Percentiles rank a stretch among this genome's conserved stretches.
Conservation (phyloP, 2,329 filamentous ascomycete species). For the Phialocephala sp. region DNA sequence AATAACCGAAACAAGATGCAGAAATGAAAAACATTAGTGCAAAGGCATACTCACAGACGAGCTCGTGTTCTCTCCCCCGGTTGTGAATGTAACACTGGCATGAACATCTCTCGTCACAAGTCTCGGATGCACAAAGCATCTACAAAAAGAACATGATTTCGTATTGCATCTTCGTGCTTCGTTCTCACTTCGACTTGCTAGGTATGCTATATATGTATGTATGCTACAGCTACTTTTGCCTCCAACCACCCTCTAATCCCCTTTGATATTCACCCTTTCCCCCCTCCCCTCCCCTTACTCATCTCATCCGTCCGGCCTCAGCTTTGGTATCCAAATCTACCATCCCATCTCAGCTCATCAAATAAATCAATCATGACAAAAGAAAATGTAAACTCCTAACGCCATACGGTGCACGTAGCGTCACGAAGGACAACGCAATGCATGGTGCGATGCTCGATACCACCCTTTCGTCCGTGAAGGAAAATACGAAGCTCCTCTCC, state of each 20-base stretch:
- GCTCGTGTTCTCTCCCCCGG: background rate
- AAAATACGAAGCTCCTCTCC: slow-evolving; percentile 11
- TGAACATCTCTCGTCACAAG: background rate
- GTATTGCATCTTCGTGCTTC: slow-evolving; percentile 8
- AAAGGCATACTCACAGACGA: background rate
- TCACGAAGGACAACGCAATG: background rate
- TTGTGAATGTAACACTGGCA: too few relatives aligned
- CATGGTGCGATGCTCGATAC: slow-evolving; percentile 1
- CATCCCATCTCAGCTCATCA: slow-evolving; percentile 2
- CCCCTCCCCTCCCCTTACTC: background rate
- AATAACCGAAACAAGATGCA: too few relatives aligned
- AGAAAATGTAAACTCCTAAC: slow-evolving; percentile 18
- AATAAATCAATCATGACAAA: slow-evolving; percentile 12
- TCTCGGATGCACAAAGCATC: slow-evolving; percentile 11
- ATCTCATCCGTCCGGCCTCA: background rate
- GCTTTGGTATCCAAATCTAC: slow-evolving; percentile 16
- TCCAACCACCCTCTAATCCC: background rate
- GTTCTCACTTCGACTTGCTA: background rate
- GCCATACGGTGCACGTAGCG: slow-evolving; percentile 9
- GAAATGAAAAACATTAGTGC: too few relatives aligned
- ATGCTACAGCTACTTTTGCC: slow-evolving; percentile 8
- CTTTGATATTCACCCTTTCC: slow-evolving; percentile 2
- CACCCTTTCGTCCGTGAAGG: background rate
- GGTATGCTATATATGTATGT: slow-evolving; percentile 9
- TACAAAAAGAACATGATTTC: slow-evolving; percentile 10